Conservation (phyloP, 495 filamentous ascomycete genomes). For the Hypoxylon intermedium region DNA sequence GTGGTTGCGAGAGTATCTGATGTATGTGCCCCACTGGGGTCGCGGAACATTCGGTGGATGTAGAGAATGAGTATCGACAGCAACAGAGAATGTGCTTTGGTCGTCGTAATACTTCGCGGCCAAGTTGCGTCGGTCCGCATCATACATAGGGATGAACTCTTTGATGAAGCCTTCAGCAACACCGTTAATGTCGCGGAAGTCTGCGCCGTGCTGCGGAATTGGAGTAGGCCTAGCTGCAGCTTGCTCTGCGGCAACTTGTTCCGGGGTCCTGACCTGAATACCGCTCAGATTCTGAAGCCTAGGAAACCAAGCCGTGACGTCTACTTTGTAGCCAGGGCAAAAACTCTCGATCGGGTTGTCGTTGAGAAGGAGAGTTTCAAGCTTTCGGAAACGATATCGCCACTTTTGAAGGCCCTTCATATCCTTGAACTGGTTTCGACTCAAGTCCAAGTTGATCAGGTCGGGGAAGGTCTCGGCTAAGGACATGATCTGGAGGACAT, state of each 20-base stretch:
- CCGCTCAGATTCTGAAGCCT: slow-evolving; percentile 75
- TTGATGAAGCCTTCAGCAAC: slow-evolving; percentile 78
- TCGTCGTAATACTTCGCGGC: slow-evolving; percentile 75
- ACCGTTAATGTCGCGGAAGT: slow-evolving; percentile 77
- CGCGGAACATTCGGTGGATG: slow-evolving; percentile 56
- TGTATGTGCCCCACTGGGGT: slow-evolving; percentile 72
- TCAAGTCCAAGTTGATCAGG: slow-evolving; percentile 84
- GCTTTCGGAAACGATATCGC: slow-evolving; percentile 75
- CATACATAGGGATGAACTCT: slow-evolving; percentile 77
- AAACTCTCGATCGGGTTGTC: slow-evolving; percentile 75
- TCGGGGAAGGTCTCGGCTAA: slow-evolving; percentile 79
- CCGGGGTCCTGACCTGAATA: slow-evolving; percentile 70
- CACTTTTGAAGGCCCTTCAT: slow-evolving; percentile 75
- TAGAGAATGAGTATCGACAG: slow-evolving; percentile 67
- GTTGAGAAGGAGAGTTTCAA: slow-evolving; percentile 79
- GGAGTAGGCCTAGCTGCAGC: slow-evolving; percentile 54
- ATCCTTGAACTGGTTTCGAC: slow-evolving; percentile 74
- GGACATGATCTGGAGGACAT: slow-evolving; percentile 70
- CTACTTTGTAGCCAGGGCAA: slow-evolving; percentile 66
- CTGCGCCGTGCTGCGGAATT: slow-evolving; percentile 70
- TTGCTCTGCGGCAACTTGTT: slow-evolving; percentile 64
- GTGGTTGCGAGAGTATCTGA: slow-evolving; percentile 83
- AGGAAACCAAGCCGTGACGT: slow-evolving; percentile 84
- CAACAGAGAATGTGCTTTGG: slow-evolving; percentile 78
- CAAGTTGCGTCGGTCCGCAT: slow-evolving; percentile 70